A percentile compares a stretch with the other conserved stretches of the same genome.
Conservation (phyloP, 768 basidiomycete species). For the Termitomyces eurrhizus region DNA sequence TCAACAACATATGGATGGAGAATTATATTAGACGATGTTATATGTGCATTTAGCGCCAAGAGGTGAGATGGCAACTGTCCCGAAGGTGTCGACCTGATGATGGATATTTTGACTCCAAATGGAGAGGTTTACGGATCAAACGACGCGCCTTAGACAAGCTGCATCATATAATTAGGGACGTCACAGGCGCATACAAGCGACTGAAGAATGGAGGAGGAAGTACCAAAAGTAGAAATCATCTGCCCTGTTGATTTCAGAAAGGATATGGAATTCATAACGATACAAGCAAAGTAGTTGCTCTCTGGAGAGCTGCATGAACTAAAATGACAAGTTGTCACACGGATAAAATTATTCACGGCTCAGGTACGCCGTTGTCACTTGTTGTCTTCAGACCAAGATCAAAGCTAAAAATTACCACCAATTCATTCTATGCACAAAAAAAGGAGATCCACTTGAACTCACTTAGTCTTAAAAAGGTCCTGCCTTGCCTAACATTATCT, state of each 20-base stretch:
- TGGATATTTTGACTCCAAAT: slow-evolving; percentile 2
- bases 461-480: not conserved
- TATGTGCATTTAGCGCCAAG: not conserved
- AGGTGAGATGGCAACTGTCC: not conserved
- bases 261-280: not conserved
- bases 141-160: not conserved
- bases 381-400: not conserved
- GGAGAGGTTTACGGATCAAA: slow-evolving; percentile 9
- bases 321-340: not conserved
- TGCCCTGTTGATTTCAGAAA: not conserved
- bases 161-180: not conserved
- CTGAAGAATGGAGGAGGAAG: not conserved
- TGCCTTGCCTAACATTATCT: not conserved
- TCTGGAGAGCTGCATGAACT: not conserved
- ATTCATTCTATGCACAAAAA: not conserved
- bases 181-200: not conserved
- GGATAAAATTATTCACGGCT: not conserved
- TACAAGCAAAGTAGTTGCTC: not conserved
- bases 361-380: not conserved
- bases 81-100: not conserved
- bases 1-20: not conserved
- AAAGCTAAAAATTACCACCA: not conserved
- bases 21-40: slow-evolving; percentile 8
- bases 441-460: slow-evolving; percentile 1
- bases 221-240: not conserved